Evolutionary conservation across 768 basidiomycete genomes (phyloP).

Genomic region (Russula foetens): DNA sequence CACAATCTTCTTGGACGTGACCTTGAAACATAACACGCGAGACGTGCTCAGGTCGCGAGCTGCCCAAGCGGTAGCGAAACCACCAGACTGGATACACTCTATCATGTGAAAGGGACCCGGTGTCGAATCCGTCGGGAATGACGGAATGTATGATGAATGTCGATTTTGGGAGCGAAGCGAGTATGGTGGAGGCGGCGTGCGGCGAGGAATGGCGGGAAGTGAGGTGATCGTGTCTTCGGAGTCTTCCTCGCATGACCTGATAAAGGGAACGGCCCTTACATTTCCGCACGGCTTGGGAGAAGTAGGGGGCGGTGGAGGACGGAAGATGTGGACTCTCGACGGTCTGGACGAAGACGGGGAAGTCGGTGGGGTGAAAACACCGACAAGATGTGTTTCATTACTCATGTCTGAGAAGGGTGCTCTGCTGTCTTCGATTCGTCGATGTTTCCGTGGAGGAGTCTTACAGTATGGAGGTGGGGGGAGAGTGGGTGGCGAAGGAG

Average conservation of each 20-base stretch:
- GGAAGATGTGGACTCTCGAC: not conserved
- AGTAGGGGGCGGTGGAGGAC: not conserved
- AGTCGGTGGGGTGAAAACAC: not conserved
- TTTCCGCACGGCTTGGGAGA: conserved; percentile 2
- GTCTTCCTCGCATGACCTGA: conserved; percentile 10
- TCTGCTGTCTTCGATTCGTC: conserved; percentile 11
- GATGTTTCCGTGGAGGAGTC: conserved; percentile 12
- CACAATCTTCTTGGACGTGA: conserved; percentile 13
- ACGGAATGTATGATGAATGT: conserved; percentile 13
- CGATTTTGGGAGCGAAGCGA: conserved; percentile 17
- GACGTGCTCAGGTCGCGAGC: conserved; percentile 17
- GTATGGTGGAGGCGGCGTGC: conserved; percentile 6
- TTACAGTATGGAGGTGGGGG: conserved; percentile 12
- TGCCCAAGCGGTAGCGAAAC: conserved; percentile 17
- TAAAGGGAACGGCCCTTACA: not conserved
- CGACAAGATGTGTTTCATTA: conserved; percentile 1
- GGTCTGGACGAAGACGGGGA: not conserved
- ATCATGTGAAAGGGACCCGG: conserved; percentile 20
- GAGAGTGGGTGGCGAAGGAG: not conserved
- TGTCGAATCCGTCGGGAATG: conserved; percentile 2
- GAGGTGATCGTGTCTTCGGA: conserved; percentile 1
- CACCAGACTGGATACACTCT: conserved; percentile 12
- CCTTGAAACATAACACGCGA: conserved; percentile 15
- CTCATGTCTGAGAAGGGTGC: conserved; percentile 16
- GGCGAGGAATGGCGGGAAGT: conserved; percentile 9